These are phyloP conservation scores for Daldinia vernicosa DNA, from an alignment of 495 filamentous ascomycete species.

Conservation along the genomic window DNA sequence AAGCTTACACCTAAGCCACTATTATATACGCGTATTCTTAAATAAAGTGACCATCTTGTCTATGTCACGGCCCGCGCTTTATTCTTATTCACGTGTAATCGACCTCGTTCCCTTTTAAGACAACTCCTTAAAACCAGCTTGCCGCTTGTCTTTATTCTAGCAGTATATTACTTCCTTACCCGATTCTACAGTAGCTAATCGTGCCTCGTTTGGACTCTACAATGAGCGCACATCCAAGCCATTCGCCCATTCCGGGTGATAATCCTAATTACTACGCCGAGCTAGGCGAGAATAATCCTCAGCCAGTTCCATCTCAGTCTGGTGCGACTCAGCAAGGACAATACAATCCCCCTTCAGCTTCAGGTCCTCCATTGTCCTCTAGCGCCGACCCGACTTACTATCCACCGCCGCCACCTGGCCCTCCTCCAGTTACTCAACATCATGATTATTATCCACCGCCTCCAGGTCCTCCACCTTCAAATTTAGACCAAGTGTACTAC, in stretches of 20 bases:
- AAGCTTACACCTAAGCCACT: no score
- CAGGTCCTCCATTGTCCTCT: slow-evolving; percentile 12
- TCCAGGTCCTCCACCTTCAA: slow-evolving; percentile 26
- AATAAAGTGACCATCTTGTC: neutral
- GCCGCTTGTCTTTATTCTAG: neutral
- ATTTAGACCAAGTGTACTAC: slow-evolving; percentile 19
- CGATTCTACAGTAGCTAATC: neutral
- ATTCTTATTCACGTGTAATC: neutral
- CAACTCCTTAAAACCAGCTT: neutral
- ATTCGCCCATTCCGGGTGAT: slow-evolving; percentile 24
- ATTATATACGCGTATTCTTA: neutral
- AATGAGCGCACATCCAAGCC: slow-evolving; percentile 37
- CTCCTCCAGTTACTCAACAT: slow-evolving; percentile 16
- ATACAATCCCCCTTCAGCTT: slow-evolving; percentile 17
- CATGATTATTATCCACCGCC: slow-evolving; percentile 25
- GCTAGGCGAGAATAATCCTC: slow-evolving; percentile 23
- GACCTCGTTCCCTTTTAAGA: neutral
- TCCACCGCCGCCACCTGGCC: slow-evolving; percentile 31
- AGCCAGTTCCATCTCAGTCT: slow-evolving; percentile 15
- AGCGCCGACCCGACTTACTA: slow-evolving; percentile 18
- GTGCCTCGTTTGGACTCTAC: neutral
- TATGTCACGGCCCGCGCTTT: neutral
- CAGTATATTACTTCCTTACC: neutral
- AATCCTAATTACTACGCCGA: slow-evolving; percentile 32
- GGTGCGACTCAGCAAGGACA: slow-evolving; percentile 11